Evolutionary conservation across 225 moss, liverwort and hornwort species (phyloP).

Genomic region (Physcomitrium patens): DNA sequence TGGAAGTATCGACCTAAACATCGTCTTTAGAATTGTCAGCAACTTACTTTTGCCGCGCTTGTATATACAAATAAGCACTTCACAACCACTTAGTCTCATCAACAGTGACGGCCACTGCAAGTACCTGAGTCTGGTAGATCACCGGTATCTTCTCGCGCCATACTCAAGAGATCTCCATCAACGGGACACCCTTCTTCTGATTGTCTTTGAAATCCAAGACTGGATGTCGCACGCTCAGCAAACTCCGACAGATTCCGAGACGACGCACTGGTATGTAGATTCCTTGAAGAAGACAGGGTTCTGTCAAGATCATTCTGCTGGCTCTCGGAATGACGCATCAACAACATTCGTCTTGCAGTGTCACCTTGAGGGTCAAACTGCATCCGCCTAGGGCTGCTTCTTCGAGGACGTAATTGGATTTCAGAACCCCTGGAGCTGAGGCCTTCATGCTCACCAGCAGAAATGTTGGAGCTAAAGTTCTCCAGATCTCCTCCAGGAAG

Average conservation of each 20-base stretch:
- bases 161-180: conserved; percentile 31
- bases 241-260: conserved; percentile 12
- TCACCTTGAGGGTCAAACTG: conserved; percentile 51
- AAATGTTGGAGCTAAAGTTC: too few relatives aligned
- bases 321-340: conserved; percentile 30
- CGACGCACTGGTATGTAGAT: too few relatives aligned
- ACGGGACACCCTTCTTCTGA: conserved; percentile 25
- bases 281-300: too few relatives aligned
- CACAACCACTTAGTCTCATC: background rate
- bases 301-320: background rate
- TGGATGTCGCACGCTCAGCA: conserved; percentile 34
- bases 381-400: conserved; percentile 11
- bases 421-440: conserved; percentile 9
- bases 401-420: conserved; percentile 43
- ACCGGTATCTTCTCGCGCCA: too few relatives aligned
- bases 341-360: conserved; percentile 44
- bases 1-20: too few relatives aligned
- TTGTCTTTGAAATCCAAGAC: conserved; percentile 22
- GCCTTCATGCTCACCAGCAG: background rate
- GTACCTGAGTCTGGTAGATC: conserved; percentile 37
- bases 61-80: too few relatives aligned
- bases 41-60: too few relatives aligned
- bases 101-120: conserved; percentile 6
- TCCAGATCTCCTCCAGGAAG: too few relatives aligned
- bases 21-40: too few relatives aligned